Percentiles rank a stretch among this genome's conserved stretches.
Conservation (phyloP, 2,329 filamentous ascomycete species). For the Diplodia scrobiculata region DNA sequence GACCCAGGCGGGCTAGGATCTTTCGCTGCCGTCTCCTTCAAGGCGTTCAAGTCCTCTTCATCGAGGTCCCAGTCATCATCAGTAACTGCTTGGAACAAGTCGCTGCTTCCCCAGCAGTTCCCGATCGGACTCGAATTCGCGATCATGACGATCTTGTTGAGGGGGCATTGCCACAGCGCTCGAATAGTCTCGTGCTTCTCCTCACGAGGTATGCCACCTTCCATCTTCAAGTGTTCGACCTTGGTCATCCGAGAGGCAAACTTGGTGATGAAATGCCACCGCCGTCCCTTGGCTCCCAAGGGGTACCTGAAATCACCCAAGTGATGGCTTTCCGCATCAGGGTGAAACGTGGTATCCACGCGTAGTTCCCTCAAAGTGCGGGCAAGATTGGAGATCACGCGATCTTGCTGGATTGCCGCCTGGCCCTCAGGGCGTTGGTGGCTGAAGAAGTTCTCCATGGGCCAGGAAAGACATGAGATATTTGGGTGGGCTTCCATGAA, state of each 20-base stretch:
- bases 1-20: slow-evolving; percentile 27
- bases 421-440: slow-evolving; percentile 34
- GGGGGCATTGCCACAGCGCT: slow-evolving; percentile 46
- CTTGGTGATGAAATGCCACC: slow-evolving; percentile 47
- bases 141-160: slow-evolving; percentile 52
- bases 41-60: slow-evolving; percentile 36
- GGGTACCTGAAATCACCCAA: slow-evolving; percentile 32
- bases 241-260: slow-evolving; percentile 49
- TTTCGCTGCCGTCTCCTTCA: slow-evolving; percentile 33
- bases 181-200: slow-evolving; percentile 51
- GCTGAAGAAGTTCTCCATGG: slow-evolving; percentile 51
- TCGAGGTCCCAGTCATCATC: slow-evolving; percentile 29
- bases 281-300: slow-evolving; percentile 35
- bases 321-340: slow-evolving; percentile 35
- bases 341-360: slow-evolving; percentile 42
- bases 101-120: slow-evolving; percentile 50
- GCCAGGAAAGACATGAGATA: slow-evolving; percentile 51
- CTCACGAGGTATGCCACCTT: slow-evolving; percentile 52
- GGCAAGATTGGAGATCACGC: slow-evolving; percentile 46
- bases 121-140: slow-evolving; percentile 49
- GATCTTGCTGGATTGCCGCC: slow-evolving; percentile 31
- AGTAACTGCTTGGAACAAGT: slow-evolving; percentile 28
- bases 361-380: slow-evolving; percentile 48
- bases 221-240: slow-evolving; percentile 51
- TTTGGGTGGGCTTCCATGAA: slow-evolving; percentile 51